Base-by-base conservation (phyloP, 1,284 basidiomycete genomes). In the Heterobasidion occidentale region DNA sequence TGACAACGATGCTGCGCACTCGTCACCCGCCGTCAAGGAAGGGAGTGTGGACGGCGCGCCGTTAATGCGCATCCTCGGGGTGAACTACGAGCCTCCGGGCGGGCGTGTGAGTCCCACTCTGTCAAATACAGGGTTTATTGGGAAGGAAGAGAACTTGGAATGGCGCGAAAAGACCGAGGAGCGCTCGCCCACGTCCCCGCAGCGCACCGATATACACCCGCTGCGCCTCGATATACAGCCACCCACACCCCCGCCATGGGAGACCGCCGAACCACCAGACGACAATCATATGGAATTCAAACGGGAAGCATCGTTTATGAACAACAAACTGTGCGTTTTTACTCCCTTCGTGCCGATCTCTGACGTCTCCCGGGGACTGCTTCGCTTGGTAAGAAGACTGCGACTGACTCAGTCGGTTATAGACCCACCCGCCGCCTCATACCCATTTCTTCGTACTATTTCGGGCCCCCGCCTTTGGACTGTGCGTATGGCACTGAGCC, bases 371-470 rank as follows among this genome's bases (percentile, higher is more conserved):
- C 46, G 17, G 14, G 42, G 17, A 45, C 5, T 45, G 42, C 42
- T 17, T 45, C 14, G 12, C 42, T 45, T 17, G 42, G 7, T 17
- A 14, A 17, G 17, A 14, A 14, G 42, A 45, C 42, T 45, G 42
- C 7, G 12, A 14, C 42, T 14, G 42, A 45, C 12, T 52, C 20
- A 7, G 36, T n/a, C 15, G 7, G 9, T 2, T 53, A 70, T 56
- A 71, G 68, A 34, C 55, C 58, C 15, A 59, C 60, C 11, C 77
- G 81, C 44, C 75, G 78, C 2, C 64, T 79, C 51, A 79, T 88
- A 62, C 90, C 89, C 33, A 82, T 82, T 62, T 92, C 90, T 0
- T 80, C 87, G 33, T 92, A 91, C 70, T 90, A 90, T 67, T 88
- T 84, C 69, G 89, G 88, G n/a, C 87, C 89, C 3, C 89, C 90